Percentiles rank a stretch among this genome's conserved stretches.
Evolutionary conservation across 371 early-diverging fungal genomes (phyloP).

Genomic region (Actinomucor elegans): DNA sequence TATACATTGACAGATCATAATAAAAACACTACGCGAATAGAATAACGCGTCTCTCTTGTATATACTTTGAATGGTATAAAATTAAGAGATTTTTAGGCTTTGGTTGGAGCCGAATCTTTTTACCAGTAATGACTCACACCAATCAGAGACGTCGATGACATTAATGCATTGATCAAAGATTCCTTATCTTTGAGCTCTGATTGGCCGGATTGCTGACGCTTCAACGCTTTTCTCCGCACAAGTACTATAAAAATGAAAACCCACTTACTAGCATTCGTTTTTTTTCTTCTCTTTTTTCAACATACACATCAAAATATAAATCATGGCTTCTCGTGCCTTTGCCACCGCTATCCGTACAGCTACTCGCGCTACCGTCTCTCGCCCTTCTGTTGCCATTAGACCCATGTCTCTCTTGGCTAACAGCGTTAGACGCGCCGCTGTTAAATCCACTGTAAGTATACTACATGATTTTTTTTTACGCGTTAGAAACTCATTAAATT

Average conservation of each 20-base stretch:
- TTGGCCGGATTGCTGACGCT: constrained; percentile 9
- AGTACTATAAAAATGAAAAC: constrained; percentile 6
- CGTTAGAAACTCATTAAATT: background rate
- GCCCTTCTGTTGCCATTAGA: constrained; percentile 30
- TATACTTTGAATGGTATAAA: too few species aligned
- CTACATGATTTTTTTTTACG: background rate
- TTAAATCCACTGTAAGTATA: constrained; percentile 35
- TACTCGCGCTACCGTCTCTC: constrained; percentile 32
- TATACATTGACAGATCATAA: too few species aligned
- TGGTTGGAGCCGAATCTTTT: constrained; percentile 1
- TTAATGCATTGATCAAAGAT: constrained; percentile 34
- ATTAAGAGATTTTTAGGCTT: background rate
- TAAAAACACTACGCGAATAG: too few species aligned
- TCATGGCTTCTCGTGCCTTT: constrained; percentile 45
- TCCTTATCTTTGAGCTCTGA: constrained; percentile 15
- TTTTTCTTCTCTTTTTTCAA: constrained; percentile 4
- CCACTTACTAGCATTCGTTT: background rate
- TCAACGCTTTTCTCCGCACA: background rate
- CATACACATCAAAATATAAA: constrained; percentile 1
- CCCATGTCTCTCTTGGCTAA: constrained; percentile 23
- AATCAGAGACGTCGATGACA: constrained; percentile 27
- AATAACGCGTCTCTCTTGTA: too few species aligned
- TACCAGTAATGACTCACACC: constrained; percentile 49
- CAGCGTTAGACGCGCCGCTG: constrained; percentile 23
- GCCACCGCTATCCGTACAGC: constrained; percentile 45